Evolutionary conservation across 352 stramenopile species (phyloP).

Genomic region (Globisporangium apiculatum): DNA sequence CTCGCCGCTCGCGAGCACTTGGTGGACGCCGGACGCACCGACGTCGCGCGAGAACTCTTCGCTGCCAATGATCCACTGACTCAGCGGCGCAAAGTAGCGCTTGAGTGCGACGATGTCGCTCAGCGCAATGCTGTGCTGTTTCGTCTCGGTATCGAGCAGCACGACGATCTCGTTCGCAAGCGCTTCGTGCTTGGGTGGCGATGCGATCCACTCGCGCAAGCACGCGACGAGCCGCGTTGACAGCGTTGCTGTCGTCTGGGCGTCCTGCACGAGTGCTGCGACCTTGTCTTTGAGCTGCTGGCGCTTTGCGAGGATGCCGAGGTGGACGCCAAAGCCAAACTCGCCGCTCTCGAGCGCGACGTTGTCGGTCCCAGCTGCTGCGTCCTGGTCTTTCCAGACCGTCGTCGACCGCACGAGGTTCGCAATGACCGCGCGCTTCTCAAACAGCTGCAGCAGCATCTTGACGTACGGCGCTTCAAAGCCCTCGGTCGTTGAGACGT

Average conservation of each 20-base stretch:
- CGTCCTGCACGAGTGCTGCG: slow-evolving; percentile 24
- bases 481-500: slow-evolving; percentile 45
- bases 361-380: slow-evolving; percentile 16
- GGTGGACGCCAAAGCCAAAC: slow-evolving; percentile 68
- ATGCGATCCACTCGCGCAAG: slow-evolving; percentile 35
- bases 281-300: slow-evolving; percentile 69
- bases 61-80: slow-evolving; percentile 76
- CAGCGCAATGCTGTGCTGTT: slow-evolving; percentile 20
- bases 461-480: slow-evolving; percentile 73
- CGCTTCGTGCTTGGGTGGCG: slow-evolving; percentile 47
- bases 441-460: slow-evolving; percentile 73
- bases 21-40: slow-evolving; percentile 60
- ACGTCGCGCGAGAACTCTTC: slow-evolving; percentile 71
- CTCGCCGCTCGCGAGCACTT: slow-evolving; percentile 64
- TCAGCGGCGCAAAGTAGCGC: slow-evolving; percentile 56
- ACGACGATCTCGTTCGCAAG: slow-evolving; percentile 61
- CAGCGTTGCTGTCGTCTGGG: slow-evolving; percentile 16
- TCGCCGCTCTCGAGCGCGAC: slow-evolving; percentile 54
- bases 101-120: slow-evolving; percentile 45
- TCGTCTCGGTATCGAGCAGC: slow-evolving; percentile 54
- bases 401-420: slow-evolving; percentile 64
- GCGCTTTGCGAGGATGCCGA: slow-evolving; percentile 61
- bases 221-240: slow-evolving; percentile 44
- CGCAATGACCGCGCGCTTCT: slow-evolving; percentile 59
- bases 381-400: slow-evolving; percentile 57